Evolutionary conservation across 345 rosid genomes (phyloP).

Genomic region (Citrus cavaleriei): DNA sequence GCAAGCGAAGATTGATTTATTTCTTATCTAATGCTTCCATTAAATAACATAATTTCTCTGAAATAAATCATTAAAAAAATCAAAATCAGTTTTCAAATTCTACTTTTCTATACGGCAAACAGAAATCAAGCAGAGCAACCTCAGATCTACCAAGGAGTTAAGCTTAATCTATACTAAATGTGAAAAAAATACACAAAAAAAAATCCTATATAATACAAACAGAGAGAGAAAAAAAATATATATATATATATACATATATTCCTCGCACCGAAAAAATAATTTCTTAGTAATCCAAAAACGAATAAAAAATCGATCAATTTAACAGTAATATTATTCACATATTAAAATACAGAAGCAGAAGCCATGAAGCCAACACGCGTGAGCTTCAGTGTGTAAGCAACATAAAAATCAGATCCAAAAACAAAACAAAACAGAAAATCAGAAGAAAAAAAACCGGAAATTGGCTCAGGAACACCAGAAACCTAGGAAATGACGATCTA

Average conservation of each 20-base stretch:
- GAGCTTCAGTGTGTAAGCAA: background rate
- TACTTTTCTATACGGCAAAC: background rate
- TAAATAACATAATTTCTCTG: background rate
- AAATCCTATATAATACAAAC: background rate
- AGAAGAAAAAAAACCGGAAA: background rate
- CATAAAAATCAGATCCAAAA: constrained; percentile 18
- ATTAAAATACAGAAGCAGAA: background rate
- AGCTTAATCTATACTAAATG: background rate
- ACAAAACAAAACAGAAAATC: background rate
- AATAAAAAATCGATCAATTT: background rate
- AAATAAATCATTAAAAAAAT: background rate
- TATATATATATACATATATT: no score
- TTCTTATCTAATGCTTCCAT: background rate
- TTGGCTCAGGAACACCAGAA: background rate
- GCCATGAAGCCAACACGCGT: background rate
- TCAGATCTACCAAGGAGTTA: constrained; percentile 14
- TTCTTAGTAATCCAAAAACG: background rate
- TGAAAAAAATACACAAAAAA: background rate
- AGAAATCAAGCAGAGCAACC: background rate
- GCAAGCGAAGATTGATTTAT: background rate
- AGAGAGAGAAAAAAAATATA: background rate
- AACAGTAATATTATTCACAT: background rate
- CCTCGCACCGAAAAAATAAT: background rate
- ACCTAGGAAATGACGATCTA: constrained; percentile 13
- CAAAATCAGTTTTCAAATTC: background rate